Percentiles rank a stretch among this genome's conserved stretches.
These are phyloP conservation scores for Fonsecaea erecta DNA, from an alignment of 2,329 filamentous ascomycete species.

Conservation along the genomic window DNA sequence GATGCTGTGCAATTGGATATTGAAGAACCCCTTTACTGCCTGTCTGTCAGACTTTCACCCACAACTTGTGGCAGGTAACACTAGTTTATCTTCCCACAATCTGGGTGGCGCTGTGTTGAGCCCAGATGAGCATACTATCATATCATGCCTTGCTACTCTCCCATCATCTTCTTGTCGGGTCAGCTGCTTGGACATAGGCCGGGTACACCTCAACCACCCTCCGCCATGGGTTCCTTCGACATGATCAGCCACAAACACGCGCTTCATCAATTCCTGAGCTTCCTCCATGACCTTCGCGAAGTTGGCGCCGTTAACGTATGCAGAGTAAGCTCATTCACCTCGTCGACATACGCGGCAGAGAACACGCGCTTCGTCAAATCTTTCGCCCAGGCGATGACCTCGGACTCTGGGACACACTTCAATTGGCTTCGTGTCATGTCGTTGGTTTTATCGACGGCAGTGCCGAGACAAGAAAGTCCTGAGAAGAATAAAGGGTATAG, in stretches of 20 bases:
- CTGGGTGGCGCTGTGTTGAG: not conserved
- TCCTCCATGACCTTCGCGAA: not conserved
- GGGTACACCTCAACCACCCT: not conserved
- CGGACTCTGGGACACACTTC: not conserved
- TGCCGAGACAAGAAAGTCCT: not conserved
- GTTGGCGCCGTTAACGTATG: not conserved
- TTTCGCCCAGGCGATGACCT: not conserved
- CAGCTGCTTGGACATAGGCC: not conserved
- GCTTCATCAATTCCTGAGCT: not conserved
- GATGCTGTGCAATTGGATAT: no score
- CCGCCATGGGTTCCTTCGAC: not conserved
- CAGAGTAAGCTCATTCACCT: not conserved
- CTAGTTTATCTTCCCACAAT: not conserved
- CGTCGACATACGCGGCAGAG: not conserved
- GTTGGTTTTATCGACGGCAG: not conserved
- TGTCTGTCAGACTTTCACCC: not conserved
- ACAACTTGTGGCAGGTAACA: not conserved
- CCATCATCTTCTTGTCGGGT: not conserved
- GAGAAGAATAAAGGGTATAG: not conserved
- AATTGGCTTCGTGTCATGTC: not conserved
- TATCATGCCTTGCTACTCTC: not conserved
- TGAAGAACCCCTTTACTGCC: no score
- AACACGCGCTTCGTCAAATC: not conserved
- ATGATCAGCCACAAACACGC: not conserved
- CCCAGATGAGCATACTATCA: not conserved